Evolutionary conservation across 192 early-diverging fungal genomes (phyloP).

Genomic region (Coemansia interrupta): DNA sequence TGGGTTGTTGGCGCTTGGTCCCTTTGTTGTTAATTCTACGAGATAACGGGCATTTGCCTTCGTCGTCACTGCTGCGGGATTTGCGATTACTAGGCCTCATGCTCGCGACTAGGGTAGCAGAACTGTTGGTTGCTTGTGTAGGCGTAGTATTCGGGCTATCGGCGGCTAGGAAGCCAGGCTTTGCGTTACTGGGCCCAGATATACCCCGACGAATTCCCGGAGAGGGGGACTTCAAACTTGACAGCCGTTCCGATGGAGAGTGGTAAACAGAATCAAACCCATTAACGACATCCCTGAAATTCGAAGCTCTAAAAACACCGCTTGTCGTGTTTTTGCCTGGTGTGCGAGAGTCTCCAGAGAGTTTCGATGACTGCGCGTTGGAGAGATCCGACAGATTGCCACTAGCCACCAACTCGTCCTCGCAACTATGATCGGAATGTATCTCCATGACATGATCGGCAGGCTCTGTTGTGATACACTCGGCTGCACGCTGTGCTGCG

Average conservation of each 20-base stretch:
- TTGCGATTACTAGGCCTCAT: not conserved
- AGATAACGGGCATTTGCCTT: not conserved
- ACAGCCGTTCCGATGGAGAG: too few species aligned
- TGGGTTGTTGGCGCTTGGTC: not conserved
- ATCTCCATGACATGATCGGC: slow-evolving; percentile 12
- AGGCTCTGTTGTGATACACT: not conserved
- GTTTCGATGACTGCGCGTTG: not conserved
- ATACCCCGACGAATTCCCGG: too few species aligned
- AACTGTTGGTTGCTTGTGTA: not conserved
- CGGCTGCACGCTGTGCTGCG: too few species aligned
- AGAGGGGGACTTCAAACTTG: not conserved
- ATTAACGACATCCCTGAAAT: not conserved
- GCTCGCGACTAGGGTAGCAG: not conserved
- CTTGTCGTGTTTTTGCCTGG: too few species aligned
- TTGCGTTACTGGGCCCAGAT: too few species aligned
- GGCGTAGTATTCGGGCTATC: too few species aligned
- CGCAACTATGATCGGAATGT: slow-evolving; percentile 21
- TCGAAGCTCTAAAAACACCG: not conserved
- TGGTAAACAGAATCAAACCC: too few species aligned
- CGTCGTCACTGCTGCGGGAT: not conserved
- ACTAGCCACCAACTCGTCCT: slow-evolving; percentile 9
- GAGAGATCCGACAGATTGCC: not conserved
- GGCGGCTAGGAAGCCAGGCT: too few species aligned
- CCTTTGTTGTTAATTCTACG: not conserved
- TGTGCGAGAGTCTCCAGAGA: too few species aligned